A percentile compares a stretch with the other conserved stretches of the same genome.
Evolutionary conservation across 2,329 filamentous ascomycete species (phyloP).

Genomic region (Alternaria brassicae): DNA sequence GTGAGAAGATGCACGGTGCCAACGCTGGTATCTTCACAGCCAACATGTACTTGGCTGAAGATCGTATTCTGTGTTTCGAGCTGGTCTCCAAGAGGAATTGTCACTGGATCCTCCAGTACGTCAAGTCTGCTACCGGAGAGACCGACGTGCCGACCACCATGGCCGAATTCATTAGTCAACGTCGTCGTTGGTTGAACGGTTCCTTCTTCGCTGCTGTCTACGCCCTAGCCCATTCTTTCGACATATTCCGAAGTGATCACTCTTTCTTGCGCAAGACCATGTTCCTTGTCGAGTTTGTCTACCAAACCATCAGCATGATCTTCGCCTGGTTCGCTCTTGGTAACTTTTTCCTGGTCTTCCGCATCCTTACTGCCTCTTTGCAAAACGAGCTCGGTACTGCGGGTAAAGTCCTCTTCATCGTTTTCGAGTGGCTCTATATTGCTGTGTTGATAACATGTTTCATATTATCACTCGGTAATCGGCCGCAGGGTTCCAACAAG

Average conservation of each 20-base stretch:
- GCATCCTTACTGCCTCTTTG: constrained; percentile 89
- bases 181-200: constrained; percentile 96
- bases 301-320: constrained; percentile 95
- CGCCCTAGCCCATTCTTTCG: constrained; percentile 91
- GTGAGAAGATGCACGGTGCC: constrained; percentile 92
- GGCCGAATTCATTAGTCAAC: constrained; percentile 92
- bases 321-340: constrained; percentile 98
- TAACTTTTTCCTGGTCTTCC: constrained; percentile 99
- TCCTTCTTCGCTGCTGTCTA: constrained; percentile 98
- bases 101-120: constrained; percentile 96
- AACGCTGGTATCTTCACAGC: constrained; percentile 96
- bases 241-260: constrained; percentile 94
- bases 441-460: constrained; percentile 93
- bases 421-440: constrained; percentile 97
- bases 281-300: constrained; percentile 91
- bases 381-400: constrained; percentile 77
- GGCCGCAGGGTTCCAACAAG: constrained; percentile 89
- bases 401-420: constrained; percentile 81
- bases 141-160: constrained; percentile 96
- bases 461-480: constrained; percentile 90
- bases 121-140: constrained; percentile 96
- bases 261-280: constrained; percentile 85
- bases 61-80: constrained; percentile 98
- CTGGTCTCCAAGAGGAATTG: constrained; percentile 97
- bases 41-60: constrained; percentile 99